Evolutionary conservation across 176 grass and related monocot genomes (phyloP), one percentile per base, ranked within the genome.

Genomic region (Phoenix dactylifera): DNA sequence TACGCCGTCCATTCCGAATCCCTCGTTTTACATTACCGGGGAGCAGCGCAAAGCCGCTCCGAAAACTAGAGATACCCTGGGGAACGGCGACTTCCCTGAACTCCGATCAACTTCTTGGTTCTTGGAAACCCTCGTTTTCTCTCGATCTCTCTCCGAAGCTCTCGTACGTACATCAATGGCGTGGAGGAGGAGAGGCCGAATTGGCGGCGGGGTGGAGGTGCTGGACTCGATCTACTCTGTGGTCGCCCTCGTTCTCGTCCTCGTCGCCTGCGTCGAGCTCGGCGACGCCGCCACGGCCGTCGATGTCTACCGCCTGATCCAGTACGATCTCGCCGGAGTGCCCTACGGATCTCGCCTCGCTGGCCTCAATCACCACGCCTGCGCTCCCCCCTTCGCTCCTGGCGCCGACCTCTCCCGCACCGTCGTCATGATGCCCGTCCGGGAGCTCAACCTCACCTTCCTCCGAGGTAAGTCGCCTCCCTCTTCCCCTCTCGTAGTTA

Each of bases 261-360:
- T 98, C 59, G 73, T 92, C 62, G 84, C 93, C 59, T 91, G 93
- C 62, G 76, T 92, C 24, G 84, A 98, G 76, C 84, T 92, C 59
- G 76, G 81, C 6, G 87, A 97, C 78, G 92, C 87, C 3, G 92
- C 86, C 23, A 74, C 80, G 68, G 92, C 93, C 70, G 84, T 98
- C 30, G 76, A 83, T 57, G 93, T 98, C 20, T 92, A 88, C 81
- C 93, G 93, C 18, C 70, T 92, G 61, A 83, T 92, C 79, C 93
- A 98, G 81, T 98, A 98, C 84, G 93, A 98, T 86, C 79, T 98
- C 57, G 73, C 84, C 10, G 81, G 78, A 19, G 75, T 77, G 4
- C 84, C 78, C 17, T 78, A 85, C 32, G 84, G 84, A 58, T 92
- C 93, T 6, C 93, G 87, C 73, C 52, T 83, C 60, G 83, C 84